These are phyloP conservation scores for Fraxinus angustifolia DNA, from an alignment of 305 asterid genomes.

Conservation along the genomic window DNA sequence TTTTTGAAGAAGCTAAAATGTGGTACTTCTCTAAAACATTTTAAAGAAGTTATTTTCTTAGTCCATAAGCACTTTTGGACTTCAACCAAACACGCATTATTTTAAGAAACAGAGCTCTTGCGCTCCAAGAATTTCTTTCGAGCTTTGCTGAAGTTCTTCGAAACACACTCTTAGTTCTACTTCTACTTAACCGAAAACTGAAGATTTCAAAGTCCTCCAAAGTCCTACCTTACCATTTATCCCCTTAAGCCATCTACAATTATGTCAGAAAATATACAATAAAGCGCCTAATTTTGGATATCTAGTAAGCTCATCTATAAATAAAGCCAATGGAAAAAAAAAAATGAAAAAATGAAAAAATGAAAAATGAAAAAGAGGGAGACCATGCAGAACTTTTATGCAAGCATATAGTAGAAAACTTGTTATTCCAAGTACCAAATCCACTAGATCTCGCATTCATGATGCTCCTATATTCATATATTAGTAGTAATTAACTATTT, in stretches of 20 bases:
- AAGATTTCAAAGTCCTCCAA: not conserved
- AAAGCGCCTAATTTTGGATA: not conserved
- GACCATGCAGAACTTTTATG: not conserved
- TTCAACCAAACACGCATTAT: not conserved
- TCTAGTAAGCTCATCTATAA: not conserved
- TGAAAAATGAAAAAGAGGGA: not conserved
- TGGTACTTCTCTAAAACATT: not conserved
- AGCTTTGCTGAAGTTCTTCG: not conserved
- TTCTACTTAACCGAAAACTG: not conserved
- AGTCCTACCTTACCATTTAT: not conserved
- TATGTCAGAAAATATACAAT: not conserved
- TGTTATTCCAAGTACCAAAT: not conserved
- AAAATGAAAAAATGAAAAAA: too few relatives aligned
- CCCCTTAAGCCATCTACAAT: not conserved
- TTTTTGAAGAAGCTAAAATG: not conserved
- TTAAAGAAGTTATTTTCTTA: not conserved
- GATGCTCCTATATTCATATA: not conserved
- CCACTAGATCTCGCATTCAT: not conserved
- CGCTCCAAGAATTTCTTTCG: not conserved
- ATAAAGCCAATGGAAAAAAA: not conserved
- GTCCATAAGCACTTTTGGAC: not conserved
- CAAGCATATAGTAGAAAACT: not conserved
- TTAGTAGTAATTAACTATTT: not conserved
- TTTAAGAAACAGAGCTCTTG: not conserved
- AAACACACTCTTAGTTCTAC: not conserved